Conservation (phyloP, 2,329 filamentous ascomycete species). For the Orbilia javanica region DNA sequence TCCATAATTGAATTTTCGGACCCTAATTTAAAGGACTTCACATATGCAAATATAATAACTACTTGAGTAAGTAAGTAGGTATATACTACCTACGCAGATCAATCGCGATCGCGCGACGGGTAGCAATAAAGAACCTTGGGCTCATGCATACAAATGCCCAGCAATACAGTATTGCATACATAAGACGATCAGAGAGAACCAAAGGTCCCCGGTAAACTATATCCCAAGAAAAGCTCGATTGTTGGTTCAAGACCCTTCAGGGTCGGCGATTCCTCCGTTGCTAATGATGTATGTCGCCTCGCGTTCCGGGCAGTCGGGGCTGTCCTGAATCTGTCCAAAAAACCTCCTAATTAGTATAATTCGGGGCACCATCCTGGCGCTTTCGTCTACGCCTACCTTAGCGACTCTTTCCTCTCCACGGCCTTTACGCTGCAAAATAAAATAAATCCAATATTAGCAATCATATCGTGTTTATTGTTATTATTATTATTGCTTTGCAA, state of each 20-base stretch:
- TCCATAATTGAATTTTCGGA: too few relatives aligned
- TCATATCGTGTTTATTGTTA: background rate
- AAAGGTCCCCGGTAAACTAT: background rate
- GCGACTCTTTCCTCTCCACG: slow-evolving; percentile 78
- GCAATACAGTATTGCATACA: background rate
- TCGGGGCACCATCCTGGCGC: slow-evolving; percentile 71
- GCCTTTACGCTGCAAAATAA: slow-evolving; percentile 70
- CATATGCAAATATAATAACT: too few relatives aligned
- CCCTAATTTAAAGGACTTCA: too few relatives aligned
- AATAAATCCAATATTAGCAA: slow-evolving; percentile 10
- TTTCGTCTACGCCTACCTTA: slow-evolving; percentile 68
- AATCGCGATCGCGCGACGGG: too few relatives aligned
- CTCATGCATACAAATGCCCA: background rate
- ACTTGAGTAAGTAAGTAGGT: too few relatives aligned
- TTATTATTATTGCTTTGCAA: background rate
- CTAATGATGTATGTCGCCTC: slow-evolving; percentile 80
- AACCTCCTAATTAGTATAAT: slow-evolving; percentile 61
- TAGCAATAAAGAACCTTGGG: too few relatives aligned
- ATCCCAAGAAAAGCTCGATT: background rate
- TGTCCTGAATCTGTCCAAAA: slow-evolving; percentile 55
- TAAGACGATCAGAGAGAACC: background rate
- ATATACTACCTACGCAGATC: too few relatives aligned
- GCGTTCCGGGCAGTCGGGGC: slow-evolving; percentile 74
- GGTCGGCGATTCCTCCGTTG: slow-evolving; percentile 67
- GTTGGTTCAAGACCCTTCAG: slow-evolving; percentile 45